Evolutionary conservation across 257 asterid species (phyloP).

Genomic region (Solanum etuberosum): DNA sequence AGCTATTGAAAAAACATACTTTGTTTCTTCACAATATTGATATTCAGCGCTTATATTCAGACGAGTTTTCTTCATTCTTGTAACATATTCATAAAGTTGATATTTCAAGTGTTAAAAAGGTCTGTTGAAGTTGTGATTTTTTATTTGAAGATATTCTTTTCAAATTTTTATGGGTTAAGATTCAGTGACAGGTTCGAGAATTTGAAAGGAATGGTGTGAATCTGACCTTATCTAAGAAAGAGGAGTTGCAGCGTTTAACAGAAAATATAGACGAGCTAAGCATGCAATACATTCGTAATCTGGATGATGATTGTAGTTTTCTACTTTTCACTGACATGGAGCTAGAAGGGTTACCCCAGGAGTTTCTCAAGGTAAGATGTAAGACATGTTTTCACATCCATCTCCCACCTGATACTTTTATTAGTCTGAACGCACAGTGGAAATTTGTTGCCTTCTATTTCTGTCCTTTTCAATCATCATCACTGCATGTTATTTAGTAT

Average conservation of each 20-base stretch:
- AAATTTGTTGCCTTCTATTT: neutral
- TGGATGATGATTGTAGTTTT: constrained; percentile 56
- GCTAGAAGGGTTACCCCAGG: constrained; percentile 75
- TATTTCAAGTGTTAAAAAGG: neutral
- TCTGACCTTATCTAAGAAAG: constrained; percentile 78
- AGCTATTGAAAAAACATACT: neutral
- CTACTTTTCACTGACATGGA: constrained; percentile 57
- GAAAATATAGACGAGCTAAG: constrained; percentile 73
- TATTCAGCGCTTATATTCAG: neutral
- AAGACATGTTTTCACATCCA: neutral
- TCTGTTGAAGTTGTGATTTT: neutral
- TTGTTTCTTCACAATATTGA: neutral
- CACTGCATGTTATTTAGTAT: neutral
- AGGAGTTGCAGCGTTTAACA: constrained; percentile 70
- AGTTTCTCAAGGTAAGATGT: constrained; percentile 59
- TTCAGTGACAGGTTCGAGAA: constrained; percentile 96
- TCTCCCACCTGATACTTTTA: neutral
- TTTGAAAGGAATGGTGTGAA: constrained; percentile 86
- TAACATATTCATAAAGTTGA: neutral
- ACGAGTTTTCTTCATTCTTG: neutral
- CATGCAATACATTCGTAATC: constrained; percentile 61
- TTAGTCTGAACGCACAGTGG: neutral
- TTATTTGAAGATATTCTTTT: constrained; percentile 10
- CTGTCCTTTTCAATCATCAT: neutral
- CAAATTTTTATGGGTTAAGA: constrained; percentile 31